phyloP scores from a whole-genome alignment of 1,284 basidiomycete genomes.

The Leccinum fallax region DNA sequence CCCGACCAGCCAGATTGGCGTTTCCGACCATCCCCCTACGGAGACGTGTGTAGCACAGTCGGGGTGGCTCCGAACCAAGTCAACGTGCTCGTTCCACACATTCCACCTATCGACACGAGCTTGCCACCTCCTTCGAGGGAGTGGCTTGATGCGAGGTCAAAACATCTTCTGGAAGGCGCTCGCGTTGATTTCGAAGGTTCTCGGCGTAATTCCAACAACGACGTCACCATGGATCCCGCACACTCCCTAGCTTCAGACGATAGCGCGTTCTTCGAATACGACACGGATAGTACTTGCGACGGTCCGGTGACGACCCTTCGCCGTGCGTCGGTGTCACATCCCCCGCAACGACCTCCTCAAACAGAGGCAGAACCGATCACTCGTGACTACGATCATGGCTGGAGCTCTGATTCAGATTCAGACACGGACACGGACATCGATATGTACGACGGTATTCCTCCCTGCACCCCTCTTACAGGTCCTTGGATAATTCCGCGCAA shows the following conservation, averaged over 20 bases:
- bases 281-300: constrained; percentile 20
- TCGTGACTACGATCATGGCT: too few species aligned
- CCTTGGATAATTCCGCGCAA: too few species aligned
- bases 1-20: constrained; percentile 26
- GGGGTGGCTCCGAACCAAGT: constrained; percentile 28
- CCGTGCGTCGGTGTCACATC: neutral
- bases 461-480: too few species aligned
- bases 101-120: constrained; percentile 27
- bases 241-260: constrained; percentile 2
- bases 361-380: too few species aligned
- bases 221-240: neutral
- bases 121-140: constrained; percentile 20
- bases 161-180: constrained; percentile 13
- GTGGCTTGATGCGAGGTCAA: constrained; percentile 24
- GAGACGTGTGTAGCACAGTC: constrained; percentile 26
- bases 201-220: neutral
- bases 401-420: too few species aligned
- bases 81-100: constrained; percentile 27
- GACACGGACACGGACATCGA: too few species aligned
- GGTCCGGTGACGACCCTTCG: neutral
- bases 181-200: constrained; percentile 18
- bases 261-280: constrained; percentile 20
- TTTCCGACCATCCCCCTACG: constrained; percentile 28
- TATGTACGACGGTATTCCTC: too few species aligned
- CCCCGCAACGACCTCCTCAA: too few species aligned